Evolutionary conservation across 192 early-diverging fungal species (phyloP).

Genomic region (Phycomyces blakesleeanus): DNA sequence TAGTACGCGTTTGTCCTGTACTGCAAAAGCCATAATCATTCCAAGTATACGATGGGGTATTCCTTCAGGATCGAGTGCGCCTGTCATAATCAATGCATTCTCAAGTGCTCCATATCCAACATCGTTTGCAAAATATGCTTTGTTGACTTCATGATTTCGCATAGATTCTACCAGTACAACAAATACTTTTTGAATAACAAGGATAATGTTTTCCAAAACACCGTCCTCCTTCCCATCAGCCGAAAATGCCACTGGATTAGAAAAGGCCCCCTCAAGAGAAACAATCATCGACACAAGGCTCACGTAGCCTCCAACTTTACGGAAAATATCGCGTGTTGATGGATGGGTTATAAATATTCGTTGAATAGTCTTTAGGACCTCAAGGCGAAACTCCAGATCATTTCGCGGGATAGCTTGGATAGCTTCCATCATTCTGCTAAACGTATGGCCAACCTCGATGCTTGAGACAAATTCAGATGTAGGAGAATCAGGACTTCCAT

Average conservation of each 20-base stretch:
- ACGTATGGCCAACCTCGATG: conserved; percentile 40
- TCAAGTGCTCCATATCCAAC: conserved; percentile 54
- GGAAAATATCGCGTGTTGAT: conserved; percentile 51
- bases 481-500: neutral
- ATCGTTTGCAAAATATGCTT: conserved; percentile 44
- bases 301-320: conserved; percentile 56
- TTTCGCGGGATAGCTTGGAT: conserved; percentile 47
- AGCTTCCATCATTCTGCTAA: conserved; percentile 55
- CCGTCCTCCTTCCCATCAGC: neutral
- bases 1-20: conserved; percentile 43
- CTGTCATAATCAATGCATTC: conserved; percentile 54
- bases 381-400: conserved; percentile 55
- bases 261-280: conserved; percentile 48
- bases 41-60: conserved; percentile 47
- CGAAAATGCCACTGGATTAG: conserved; percentile 4
- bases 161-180: conserved; percentile 52
- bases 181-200: conserved; percentile 43
- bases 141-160: conserved; percentile 45
- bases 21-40: conserved; percentile 53
- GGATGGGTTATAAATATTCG: conserved; percentile 45
- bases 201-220: conserved; percentile 34
- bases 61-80: conserved; percentile 38
- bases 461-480: neutral
- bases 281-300: conserved; percentile 56
- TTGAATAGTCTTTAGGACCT: conserved; percentile 50